phyloP scores from a whole-genome alignment of 208 protist species.

The Trypanosomatidae sp. region DNA sequence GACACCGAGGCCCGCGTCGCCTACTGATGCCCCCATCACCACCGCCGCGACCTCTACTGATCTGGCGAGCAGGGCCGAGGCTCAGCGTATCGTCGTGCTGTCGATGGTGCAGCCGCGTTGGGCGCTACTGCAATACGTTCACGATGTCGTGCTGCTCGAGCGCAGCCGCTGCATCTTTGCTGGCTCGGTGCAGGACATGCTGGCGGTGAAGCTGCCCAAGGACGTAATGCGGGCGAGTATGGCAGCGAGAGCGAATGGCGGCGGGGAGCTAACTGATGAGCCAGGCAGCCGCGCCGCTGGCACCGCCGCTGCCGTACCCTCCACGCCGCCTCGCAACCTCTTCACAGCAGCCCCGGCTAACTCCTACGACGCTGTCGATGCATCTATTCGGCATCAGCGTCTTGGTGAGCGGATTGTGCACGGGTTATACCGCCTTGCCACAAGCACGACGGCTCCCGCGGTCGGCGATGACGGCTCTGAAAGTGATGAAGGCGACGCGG shows the following conservation, averaged over 20 bases:
- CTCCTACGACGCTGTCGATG: slow-evolving; percentile 26
- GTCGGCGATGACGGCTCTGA: neutral
- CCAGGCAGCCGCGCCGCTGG: neutral
- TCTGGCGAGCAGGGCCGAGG: neutral
- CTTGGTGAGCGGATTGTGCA: slow-evolving; percentile 29
- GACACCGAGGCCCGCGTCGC: neutral
- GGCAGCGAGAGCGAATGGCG: neutral
- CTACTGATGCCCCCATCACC: neutral
- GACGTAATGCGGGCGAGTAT: slow-evolving; percentile 1
- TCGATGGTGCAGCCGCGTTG: slow-evolving; percentile 65
- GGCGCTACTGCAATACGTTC: slow-evolving; percentile 55
- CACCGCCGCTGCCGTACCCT: neutral
- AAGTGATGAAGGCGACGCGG: neutral
- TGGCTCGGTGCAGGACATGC: slow-evolving; percentile 38
- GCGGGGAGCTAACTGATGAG: neutral
- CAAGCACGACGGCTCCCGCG: neutral
- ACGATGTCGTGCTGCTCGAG: slow-evolving; percentile 64
- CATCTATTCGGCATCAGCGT: slow-evolving; percentile 22
- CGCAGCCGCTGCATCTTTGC: slow-evolving; percentile 41
- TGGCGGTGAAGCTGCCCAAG: slow-evolving; percentile 27
- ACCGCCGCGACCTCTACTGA: neutral
- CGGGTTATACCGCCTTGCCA: slow-evolving; percentile 28
- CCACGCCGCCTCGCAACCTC: neutral
- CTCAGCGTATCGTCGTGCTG: slow-evolving; percentile 40
- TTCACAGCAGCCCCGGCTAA: neutral